Conservation (phyloP, 345 rosid genomes). For the Boechera divaricarpa region DNA sequence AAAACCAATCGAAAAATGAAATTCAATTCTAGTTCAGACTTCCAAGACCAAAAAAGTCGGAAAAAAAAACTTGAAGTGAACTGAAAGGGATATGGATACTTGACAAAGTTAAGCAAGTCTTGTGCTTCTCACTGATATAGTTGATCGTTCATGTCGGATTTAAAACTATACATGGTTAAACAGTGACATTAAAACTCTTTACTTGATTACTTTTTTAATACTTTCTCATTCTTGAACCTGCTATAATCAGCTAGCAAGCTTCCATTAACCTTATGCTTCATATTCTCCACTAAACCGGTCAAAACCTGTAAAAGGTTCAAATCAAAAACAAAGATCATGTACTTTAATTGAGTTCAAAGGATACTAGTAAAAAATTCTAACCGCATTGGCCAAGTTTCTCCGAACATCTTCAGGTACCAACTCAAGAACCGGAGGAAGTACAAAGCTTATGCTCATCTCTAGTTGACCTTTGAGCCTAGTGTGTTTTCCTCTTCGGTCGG, state of each 20-base stretch:
- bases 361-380: constrained; percentile 46
- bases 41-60: neutral
- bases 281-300: constrained; percentile 67
- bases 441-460: constrained; percentile 75
- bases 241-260: constrained; percentile 85
- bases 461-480: constrained; percentile 78
- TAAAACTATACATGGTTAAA: constrained; percentile 29
- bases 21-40: neutral
- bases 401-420: constrained; percentile 76
- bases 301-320: constrained; percentile 54
- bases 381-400: constrained; percentile 61
- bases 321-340: neutral
- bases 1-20: no score
- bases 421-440: constrained; percentile 75
- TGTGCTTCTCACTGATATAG: constrained; percentile 2
- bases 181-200: constrained; percentile 5
- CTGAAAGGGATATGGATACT: neutral
- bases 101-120: neutral
- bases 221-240: constrained; percentile 62
- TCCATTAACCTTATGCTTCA: constrained; percentile 79
- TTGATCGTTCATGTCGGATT: constrained; percentile 8
- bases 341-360: neutral
- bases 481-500: constrained; percentile 54
- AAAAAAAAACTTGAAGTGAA: no score
- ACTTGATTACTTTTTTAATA: constrained; percentile 9